Percentiles rank a stretch among this genome's conserved stretches.
phyloP scores from a whole-genome alignment of 305 asterid species.

The Vinca major region DNA sequence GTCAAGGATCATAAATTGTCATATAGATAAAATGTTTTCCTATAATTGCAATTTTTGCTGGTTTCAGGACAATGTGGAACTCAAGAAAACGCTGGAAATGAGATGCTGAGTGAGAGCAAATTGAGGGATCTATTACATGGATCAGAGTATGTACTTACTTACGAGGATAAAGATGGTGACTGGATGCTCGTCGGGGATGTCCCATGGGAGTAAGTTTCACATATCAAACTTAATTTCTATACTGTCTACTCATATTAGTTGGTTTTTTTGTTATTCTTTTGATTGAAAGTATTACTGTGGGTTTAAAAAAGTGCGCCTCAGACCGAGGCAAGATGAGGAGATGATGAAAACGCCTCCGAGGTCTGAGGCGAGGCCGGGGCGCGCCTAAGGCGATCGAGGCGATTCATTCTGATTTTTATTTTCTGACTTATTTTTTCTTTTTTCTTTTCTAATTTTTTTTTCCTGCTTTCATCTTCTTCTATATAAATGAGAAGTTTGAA shows the following conservation, averaged over 20 bases:
- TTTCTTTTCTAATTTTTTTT: no score
- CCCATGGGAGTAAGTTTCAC: constrained; percentile 69
- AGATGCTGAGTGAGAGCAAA: constrained; percentile 52
- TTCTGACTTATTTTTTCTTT: no score
- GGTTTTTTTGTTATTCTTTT: background rate
- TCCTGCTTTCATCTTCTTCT: no score
- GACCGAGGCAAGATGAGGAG: no score
- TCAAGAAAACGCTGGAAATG: constrained; percentile 43
- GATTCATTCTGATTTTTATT: no score
- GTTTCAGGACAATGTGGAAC: constrained; percentile 50
- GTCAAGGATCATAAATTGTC: background rate
- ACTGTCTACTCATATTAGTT: background rate
- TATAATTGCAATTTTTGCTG: constrained; percentile 1
- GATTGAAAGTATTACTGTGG: background rate
- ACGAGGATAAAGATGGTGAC: constrained; percentile 71
- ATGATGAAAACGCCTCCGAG: no score
- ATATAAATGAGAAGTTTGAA: no score
- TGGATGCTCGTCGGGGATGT: constrained; percentile 29
- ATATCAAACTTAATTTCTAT: background rate
- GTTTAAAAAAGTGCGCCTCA: no score
- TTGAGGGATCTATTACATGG: constrained; percentile 58
- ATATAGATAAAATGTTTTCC: background rate
- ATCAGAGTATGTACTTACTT: constrained; percentile 62
- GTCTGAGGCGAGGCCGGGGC: no score
- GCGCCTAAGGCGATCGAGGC: no score